Evolutionary conservation across 164 flowering plant species (phyloP), one percentile per base, ranked within the genome.

Genomic region (Vitis labrusca): DNA sequence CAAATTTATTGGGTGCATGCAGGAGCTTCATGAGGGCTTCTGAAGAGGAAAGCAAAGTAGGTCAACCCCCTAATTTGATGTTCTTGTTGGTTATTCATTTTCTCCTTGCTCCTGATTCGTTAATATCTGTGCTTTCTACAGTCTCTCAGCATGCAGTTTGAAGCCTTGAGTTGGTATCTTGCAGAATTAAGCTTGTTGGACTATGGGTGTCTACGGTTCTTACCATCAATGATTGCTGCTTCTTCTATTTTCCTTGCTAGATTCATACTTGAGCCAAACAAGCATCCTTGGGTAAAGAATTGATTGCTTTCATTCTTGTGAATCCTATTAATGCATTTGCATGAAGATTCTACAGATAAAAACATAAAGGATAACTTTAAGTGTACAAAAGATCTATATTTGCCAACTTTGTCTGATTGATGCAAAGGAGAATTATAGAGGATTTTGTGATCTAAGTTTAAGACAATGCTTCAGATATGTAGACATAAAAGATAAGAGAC

Each of bases 151-250:
- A 52, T 88, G 80, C 79, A 77, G 59, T 72, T 91, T 51, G 97
- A 93, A 77, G 86, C 84, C 77, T 64, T 93, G 66, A 79, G 85
- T 15, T 83, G 78, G 71, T 93, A 84, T 74, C 83, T 93, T 10
- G 91, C 90, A 1, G 98, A 93, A 73, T 73, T 91, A 56, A 87
- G 95, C 70, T 79, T 93, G 75, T 50, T 90, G 64, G 94, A 91
- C 50, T 89, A 90, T 75, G 65, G 73, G 8, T 89, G 91, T 71
- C 61, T 90, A 9, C 67, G 73, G 63, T 93, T 88, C 77, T 63
- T 91, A 55, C 97, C 98, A 14, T 93, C 97, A 0, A 8, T 81
- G 68, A 68, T 89, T 69, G 93, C 98, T 57, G 91, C 97, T 64
- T 84, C 98, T 0, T 73, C 65, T 50, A 17, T 72, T 14, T 76